phyloP scores from a whole-genome alignment of 78 protist species.

The Diacronema lutheri region DNA sequence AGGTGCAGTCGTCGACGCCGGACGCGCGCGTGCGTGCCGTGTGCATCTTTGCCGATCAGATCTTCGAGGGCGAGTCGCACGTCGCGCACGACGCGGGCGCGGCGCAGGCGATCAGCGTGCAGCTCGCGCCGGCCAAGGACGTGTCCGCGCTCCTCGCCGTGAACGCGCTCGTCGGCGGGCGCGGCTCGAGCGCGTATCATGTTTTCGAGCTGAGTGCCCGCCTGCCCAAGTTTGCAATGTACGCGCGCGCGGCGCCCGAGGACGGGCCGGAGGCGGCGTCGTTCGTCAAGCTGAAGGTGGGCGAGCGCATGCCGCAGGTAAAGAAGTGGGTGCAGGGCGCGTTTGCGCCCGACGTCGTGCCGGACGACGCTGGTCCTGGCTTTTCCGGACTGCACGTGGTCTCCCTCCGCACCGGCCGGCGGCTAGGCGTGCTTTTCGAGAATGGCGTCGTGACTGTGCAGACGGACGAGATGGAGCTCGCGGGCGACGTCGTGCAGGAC shows the following conservation, averaged over 20 bases:
- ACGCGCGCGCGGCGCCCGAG: neutral
- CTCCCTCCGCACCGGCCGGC: neutral
- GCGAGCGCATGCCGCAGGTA: neutral
- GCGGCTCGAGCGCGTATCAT: neutral
- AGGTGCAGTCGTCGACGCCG: neutral
- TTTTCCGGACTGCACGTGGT: too few species aligned
- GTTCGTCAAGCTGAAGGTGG: neutral
- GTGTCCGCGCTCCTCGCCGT: neutral
- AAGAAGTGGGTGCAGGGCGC: neutral
- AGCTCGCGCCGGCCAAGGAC: conserved; percentile 22
- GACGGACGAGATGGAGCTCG: conserved; percentile 33
- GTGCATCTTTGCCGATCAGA: conserved; percentile 16
- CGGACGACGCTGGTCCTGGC: too few species aligned
- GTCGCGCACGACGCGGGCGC: neutral
- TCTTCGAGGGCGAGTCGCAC: conserved; percentile 30
- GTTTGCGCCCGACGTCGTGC: neutral
- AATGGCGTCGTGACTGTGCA: neutral
- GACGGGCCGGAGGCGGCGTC: neutral
- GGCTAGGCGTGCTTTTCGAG: neutral
- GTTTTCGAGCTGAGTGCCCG: neutral
- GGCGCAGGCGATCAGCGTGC: neutral
- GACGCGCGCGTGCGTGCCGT: neutral
- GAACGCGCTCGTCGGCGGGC: conserved; percentile 20
- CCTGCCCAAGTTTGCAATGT: conserved; percentile 41
- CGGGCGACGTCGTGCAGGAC: conserved; percentile 52